Base-by-base conservation (phyloP, 1,139 yeast species). In the Suhomyces kunorum region DNA sequence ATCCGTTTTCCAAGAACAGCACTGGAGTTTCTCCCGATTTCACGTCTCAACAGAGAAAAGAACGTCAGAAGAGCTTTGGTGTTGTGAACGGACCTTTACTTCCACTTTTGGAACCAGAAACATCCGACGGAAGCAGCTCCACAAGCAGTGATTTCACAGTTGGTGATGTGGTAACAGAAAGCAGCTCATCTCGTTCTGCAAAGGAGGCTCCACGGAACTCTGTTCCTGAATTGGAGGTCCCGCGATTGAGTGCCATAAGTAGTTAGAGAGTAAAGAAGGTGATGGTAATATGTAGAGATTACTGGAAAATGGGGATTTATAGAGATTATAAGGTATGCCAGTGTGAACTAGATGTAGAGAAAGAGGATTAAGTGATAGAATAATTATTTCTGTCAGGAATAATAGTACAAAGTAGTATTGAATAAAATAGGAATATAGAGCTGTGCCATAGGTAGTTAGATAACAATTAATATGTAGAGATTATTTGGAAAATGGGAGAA, bases 31-130 rank as follows among this genome's bases (percentile, higher is more conserved):
- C 36, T 6, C 9, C 14, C 18, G 35, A 22, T 11, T n/a, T 16
- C 8, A 41, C 34, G 14, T 18, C 29, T 11, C 8, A 14, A 1
- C 31, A 14, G n/a, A 16, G 30, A 16, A 53, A 49, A 24, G 36
- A 41, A 12, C 44, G 64, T 13, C 61, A 56, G 28, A 60, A 58
- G 38, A 58, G 64, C 37, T 59, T 61, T 48, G 66, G 66, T 0
- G 63, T 61, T n/a, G 47, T 53, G 7, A 34, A 30, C 14, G 28
- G 28, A 5, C 32, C 32, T 5, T 7, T 20, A n/a, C 3, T 20
- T 20, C 24, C 24, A 6, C 34, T 35, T 3, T 22, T 25, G 8
- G 44, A 41, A 16, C 33, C 35, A 1, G 39, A 34, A 9, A 13
- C 16, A 6, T 37, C 44, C 8, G 39, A 37, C 14, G 17, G 32